Evolutionary conservation across 768 basidiomycete genomes (phyloP), one percentile per base, ranked within the genome.

Genomic region (Lactifluus echinatus): DNA sequence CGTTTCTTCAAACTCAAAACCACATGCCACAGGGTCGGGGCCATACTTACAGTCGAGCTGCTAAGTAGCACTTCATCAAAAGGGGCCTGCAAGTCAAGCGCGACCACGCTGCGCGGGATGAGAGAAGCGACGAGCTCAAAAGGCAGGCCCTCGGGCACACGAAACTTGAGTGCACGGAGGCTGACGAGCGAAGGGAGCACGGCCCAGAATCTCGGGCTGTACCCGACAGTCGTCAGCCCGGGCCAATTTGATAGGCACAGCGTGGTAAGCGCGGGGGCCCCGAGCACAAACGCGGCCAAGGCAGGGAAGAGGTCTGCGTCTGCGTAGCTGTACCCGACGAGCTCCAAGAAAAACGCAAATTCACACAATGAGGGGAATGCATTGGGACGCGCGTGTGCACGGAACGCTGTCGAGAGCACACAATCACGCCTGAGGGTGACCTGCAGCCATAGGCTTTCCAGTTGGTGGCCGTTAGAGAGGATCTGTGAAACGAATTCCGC

Each of bases 271-370:
- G 77, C 69, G 21, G 68, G 68, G 43, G 83, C 73, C 8, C 77
- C 80, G 14, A 82, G 77, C 33, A 89, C 69, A 66, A 87, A 86
- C 29, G 82, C 84, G 4, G 81, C 75, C 42, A 89, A 75, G 8
- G 86, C 77, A 2, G 83, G 84, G 71, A 87, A 85, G 3, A 88
- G 72, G 63, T 85, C 85, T 14, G 76, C 72, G 64, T 87, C 85
- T 2, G 65, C 57, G 12, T 73, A 73, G 62, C 65, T 14, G 34
- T 19, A 57, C 63, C 48, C 60, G 64, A 57, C 63, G 52, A 65
- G 49, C 62, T 64, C 45, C 28, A 70, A 64, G 19, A 59, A 45
- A 62, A 89, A 76, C 1, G 79, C 73, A 65, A 89, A 86, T 66
- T 85, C 78, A 2, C 78, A 76, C 5, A 89, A 75, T 72, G 84